Base-by-base conservation (phyloP, 2,329 filamentous ascomycete genomes). In the Cladophialophora chaetospira region DNA sequence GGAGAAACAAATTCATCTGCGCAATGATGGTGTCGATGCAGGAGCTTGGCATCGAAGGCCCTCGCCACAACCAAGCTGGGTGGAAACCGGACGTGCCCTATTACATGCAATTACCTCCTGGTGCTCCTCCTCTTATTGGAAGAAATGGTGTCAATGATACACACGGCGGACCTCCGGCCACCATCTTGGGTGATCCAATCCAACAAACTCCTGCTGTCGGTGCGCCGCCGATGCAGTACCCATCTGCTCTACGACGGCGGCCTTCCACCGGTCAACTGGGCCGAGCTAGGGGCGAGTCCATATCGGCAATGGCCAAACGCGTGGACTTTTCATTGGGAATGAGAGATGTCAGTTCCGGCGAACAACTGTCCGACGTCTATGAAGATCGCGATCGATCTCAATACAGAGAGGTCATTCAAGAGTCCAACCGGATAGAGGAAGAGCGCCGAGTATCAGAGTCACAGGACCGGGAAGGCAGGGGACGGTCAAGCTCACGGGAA, bases 1-100 rank as follows among this genome's bases (percentile, higher is more conserved):
- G 93, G 15, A 89, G 94, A 67, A 97, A 97, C 79, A 94, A 92
- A 70, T 96, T 97, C 73, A 91, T 95, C 63, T 91, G 88, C 62
- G 91, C 94, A 60, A 78, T 97, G 68, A 96, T 96, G 88, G 79
- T 88, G 33, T 85, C 89, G 53, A 91, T 97, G 78, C 82, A 88
- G 60, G 85, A 90, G 53, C 80, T 93, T 49, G 90, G 90, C 56
- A 94, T 96, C 70, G 88, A 96, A 78, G 89, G 89, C 53, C 91
- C 91, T 40, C 83, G 85, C 66, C 85, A 87, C 77, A 85, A 87
- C 67, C 83, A 82, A 73, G 86, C 88, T 50, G 87, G 88, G 58
- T 83, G 85, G 58, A 84, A 82, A 65, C 76, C 82, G 56, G 83
- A 84, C 45, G 85, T 84, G 69, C 88, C 88, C 0, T 79, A 89